Evolutionary conservation across 345 rosid genomes (phyloP), one percentile per base, ranked within the genome.

Genomic region (Psidium guajava): DNA sequence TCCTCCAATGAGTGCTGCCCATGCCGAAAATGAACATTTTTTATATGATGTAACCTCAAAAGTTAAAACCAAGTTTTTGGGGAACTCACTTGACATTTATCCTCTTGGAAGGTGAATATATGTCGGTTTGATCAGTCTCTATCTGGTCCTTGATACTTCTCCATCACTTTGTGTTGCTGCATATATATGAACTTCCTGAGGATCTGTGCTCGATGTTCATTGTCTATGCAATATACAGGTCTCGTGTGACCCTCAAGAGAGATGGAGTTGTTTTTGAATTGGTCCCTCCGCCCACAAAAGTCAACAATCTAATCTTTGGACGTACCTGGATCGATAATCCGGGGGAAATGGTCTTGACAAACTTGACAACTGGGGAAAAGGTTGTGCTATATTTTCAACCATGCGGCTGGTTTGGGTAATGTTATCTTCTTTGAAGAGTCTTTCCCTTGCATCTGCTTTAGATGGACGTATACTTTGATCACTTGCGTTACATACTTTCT

Each of bases 1-100:
- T 86, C 99, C 99, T 69, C 99, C 99, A 36, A 91, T 95, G 88
- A 94, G 99, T 92, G 97, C 96, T 80, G 99, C 94, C 36, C 99
- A 94, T 85, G 98, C 96, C 44, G 98, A 95, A 91, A 95, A 93
- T 83, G 96, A 96, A 50, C 98, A 94, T 88, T 96, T 96, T 87
- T 92, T 86, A 36, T 95, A 96, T 86, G 96, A 95, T 56, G 87
- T 95, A 81, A 93, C 98, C 32, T 96, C 98, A 81, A 96, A 94
- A 91, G 89, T 96, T 86, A 96, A 95, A 91, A 96, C 99, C 57
- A 95, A 95, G 88, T 94, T 93, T 58, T 87, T 94, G 89, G 97
- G 97, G 40, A 94, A 94, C 91, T 94, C 97, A 64, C 69, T 93
- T 83, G 94, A 92, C 84, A 90, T 94, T 57, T 94, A 93, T 57